A percentile compares a stretch with the other conserved stretches of the same genome.
Evolutionary conservation across 495 filamentous ascomycete genomes (phyloP).

Genomic region (Penicillium turbatum): DNA sequence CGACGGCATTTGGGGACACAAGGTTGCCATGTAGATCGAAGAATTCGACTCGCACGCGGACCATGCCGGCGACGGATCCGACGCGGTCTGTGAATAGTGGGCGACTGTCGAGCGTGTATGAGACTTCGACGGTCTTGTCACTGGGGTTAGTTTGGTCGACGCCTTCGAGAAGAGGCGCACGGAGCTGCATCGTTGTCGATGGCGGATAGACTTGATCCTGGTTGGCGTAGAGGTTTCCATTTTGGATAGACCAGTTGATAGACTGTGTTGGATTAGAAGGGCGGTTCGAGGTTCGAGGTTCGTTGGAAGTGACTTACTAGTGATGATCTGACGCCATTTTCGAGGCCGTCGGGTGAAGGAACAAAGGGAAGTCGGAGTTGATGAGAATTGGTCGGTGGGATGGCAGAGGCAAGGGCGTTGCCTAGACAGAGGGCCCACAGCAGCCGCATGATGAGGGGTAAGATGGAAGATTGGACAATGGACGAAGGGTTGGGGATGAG

Average conservation of each 20-base stretch:
- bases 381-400: slow-evolving; percentile 18
- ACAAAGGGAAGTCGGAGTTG: slow-evolving; percentile 26
- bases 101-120: slow-evolving; percentile 27
- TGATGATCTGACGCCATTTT: slow-evolving; percentile 16
- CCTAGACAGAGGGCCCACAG: slow-evolving; percentile 13
- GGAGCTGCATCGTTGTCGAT: slow-evolving; percentile 29
- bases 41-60: slow-evolving; percentile 25
- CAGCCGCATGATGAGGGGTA: slow-evolving; percentile 17
- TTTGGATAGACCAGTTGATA: slow-evolving; percentile 36
- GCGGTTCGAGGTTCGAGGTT: neutral
- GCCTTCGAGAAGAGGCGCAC: slow-evolving; percentile 22
- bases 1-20: slow-evolving; percentile 18
- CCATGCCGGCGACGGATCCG: slow-evolving; percentile 17
- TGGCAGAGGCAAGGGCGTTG: slow-evolving; percentile 15
- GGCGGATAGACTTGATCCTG: slow-evolving; percentile 42
- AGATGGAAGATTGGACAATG: neutral
- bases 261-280: slow-evolving; percentile 23
- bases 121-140: slow-evolving; percentile 16
- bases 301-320: slow-evolving; percentile 18
- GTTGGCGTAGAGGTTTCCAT: slow-evolving; percentile 43
- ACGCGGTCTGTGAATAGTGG: slow-evolving; percentile 21
- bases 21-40: slow-evolving; percentile 23
- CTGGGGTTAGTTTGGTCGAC: neutral
- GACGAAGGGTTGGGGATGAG: too few relatives aligned
- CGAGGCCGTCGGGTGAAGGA: slow-evolving; percentile 12